phyloP scores from a whole-genome alignment of 2,329 filamentous ascomycete genomes.

The Penicillium griseofulvum region DNA sequence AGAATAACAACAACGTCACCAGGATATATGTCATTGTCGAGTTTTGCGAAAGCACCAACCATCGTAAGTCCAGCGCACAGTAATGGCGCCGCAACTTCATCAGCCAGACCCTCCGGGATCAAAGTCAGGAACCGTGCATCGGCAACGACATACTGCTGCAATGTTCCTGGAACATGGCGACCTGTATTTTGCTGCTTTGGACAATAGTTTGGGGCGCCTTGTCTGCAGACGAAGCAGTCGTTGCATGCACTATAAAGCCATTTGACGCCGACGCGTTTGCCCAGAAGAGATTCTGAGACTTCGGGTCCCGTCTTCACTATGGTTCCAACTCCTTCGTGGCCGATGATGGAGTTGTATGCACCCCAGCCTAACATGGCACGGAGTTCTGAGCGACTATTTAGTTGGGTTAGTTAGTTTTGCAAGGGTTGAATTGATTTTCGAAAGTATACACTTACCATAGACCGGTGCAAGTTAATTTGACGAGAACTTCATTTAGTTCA shows the following conservation, averaged over 20 bases:
- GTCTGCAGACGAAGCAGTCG: slow-evolving; percentile 21
- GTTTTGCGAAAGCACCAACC: slow-evolving; percentile 18
- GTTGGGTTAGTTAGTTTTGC: neutral
- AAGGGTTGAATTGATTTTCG: neutral
- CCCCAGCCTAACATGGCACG: slow-evolving; percentile 23
- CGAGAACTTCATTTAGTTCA: slow-evolving; percentile 18
- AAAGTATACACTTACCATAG: slow-evolving; percentile 16
- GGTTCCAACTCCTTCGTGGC: slow-evolving; percentile 26
- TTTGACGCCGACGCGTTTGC: slow-evolving; percentile 23
- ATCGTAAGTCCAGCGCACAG: slow-evolving; percentile 24
- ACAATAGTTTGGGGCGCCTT: slow-evolving; percentile 20
- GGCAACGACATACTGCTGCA: slow-evolving; percentile 27
- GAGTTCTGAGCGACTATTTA: slow-evolving; percentile 24
- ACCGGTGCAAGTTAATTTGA: slow-evolving; percentile 24
- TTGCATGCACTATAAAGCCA: slow-evolving; percentile 27
- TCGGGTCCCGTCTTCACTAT: slow-evolving; percentile 16
- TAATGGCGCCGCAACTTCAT: slow-evolving; percentile 20
- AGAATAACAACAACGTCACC: slow-evolving; percentile 46
- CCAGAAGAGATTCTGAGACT: slow-evolving; percentile 13
- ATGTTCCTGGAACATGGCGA: slow-evolving; percentile 25
- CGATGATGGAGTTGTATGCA: slow-evolving; percentile 26
- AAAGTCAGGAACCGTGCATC: slow-evolving; percentile 22
- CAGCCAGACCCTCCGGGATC: slow-evolving; percentile 16
- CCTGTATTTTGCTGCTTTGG: slow-evolving; percentile 24
- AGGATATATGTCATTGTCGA: slow-evolving; percentile 17